Evolutionary conservation across 2,329 filamentous ascomycete genomes (phyloP), one percentile per base, ranked within the genome.

Genomic region (Penicillium sp.): DNA sequence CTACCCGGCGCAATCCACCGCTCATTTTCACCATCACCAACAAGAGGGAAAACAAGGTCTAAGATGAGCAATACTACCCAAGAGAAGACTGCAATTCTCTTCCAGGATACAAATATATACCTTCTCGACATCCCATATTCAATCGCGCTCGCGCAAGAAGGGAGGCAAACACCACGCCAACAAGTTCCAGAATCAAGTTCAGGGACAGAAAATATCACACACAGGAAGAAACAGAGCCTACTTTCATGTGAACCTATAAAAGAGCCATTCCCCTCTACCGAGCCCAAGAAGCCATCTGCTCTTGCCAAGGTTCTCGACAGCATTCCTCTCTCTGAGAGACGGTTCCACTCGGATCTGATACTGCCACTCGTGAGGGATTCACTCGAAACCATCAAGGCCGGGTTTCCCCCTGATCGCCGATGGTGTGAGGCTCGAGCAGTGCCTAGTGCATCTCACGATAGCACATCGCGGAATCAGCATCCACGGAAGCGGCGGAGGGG

Each of bases 51-150:
- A 17, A 36, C 3, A 17, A 26, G 9, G 19, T 16, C 30, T 22
- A 35, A 17, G 10, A 60, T 60, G 56, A 33, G 12, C 50, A 41
- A 14, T 30, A 22, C 8, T 14, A 35, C 6, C 7, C 9, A 10
- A 5, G 28, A 55, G 36, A 33, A 52, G 12, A 64, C 69, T 17
- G 61, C 73, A 14, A 78, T 86, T 37, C 71, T 87, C 41, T 85
- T 81, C 67, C 76, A 80, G 56, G 64, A 73, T 4, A 56, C 69
- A 8, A 78, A 77, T 5, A 64, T 81, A 31, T 78, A 78, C 16
- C 68, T 87, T 19, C 63, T 87, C 30, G 84, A 87, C 63, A 80
- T 85, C 10, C 84, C 85, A 2, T 67, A 66, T 5, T 86, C 84
- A 1, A 84, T 87, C 53, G 74, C 77, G 17, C 63, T 74, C 7